Percentiles rank a stretch among this genome's conserved stretches.
Evolutionary conservation across 257 asterid species (phyloP).

Genomic region (Fraxinus pennsylvanica): DNA sequence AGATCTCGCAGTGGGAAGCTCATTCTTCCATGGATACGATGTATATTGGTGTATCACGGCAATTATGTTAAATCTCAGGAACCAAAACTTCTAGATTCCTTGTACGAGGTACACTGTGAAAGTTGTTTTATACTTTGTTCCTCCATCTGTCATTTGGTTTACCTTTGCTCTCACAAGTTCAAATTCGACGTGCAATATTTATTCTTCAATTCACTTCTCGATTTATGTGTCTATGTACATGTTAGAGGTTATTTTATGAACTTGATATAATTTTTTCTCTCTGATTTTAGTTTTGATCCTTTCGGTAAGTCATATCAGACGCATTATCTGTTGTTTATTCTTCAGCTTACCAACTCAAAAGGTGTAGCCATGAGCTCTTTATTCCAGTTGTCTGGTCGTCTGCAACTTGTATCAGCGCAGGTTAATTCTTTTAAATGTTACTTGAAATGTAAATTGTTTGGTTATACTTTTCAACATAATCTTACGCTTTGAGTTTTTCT

Average conservation of each 20-base stretch:
- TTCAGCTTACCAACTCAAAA: constrained; percentile 68
- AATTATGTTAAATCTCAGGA: constrained; percentile 62
- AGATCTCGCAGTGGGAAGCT: constrained; percentile 54
- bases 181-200: background rate
- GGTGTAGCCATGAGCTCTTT: constrained; percentile 51
- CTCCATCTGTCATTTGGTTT: background rate
- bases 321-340: constrained; percentile 8
- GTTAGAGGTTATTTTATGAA: too few relatives aligned
- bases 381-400: constrained; percentile 82
- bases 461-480: background rate
- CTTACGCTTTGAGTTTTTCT: constrained; percentile 1
- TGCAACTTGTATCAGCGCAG: constrained; percentile 91
- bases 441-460: background rate
- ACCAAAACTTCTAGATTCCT: constrained; percentile 64
- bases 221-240: background rate
- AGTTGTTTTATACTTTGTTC: background rate
- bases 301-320: background rate
- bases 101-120: constrained; percentile 63
- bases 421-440: constrained; percentile 33
- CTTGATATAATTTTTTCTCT: too few relatives aligned
- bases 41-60: constrained; percentile 64
- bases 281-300: too few relatives aligned
- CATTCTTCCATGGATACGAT: constrained; percentile 84
- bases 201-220: background rate
- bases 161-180: background rate